Percentiles rank a stretch among this genome's conserved stretches.
phyloP scores from a whole-genome alignment of 2,329 filamentous ascomycete genomes.

The Fusarium torulosum region DNA sequence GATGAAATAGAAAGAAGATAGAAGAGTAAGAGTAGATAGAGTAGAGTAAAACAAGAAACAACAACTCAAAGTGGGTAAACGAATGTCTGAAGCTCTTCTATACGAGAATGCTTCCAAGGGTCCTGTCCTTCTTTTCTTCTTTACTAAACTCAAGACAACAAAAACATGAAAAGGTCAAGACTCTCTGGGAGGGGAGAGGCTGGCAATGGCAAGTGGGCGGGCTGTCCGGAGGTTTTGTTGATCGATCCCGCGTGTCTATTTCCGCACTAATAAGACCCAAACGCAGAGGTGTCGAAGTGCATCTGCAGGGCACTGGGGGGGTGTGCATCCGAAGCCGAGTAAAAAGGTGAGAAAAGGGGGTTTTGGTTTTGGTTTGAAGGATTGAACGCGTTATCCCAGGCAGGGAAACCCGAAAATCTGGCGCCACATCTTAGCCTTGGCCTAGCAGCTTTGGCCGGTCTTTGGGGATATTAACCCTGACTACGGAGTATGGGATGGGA shows the following conservation, averaged over 20 bases:
- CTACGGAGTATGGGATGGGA: neutral
- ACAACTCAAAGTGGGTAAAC: slow-evolving; percentile 21
- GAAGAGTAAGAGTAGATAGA: slow-evolving; percentile 2
- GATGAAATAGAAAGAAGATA: neutral
- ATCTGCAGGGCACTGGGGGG: neutral
- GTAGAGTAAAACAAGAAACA: slow-evolving; percentile 11
- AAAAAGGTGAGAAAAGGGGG: slow-evolving; percentile 5
- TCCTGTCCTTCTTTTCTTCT: slow-evolving; percentile 17
- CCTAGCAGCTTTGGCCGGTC: neutral
- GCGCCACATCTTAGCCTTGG: slow-evolving; percentile 32
- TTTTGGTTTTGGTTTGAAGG: neutral
- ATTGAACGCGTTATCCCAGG: slow-evolving; percentile 14
- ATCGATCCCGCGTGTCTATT: slow-evolving; percentile 29
- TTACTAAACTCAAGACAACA: slow-evolving; percentile 13
- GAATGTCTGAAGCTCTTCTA: slow-evolving; percentile 36
- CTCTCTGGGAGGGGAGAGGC: slow-evolving; percentile 26
- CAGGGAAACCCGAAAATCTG: slow-evolving; percentile 23
- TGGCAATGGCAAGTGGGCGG: slow-evolving; percentile 24
- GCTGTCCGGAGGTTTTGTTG: slow-evolving; percentile 36
- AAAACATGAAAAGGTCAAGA: slow-evolving; percentile 32
- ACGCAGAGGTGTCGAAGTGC: slow-evolving; percentile 15
- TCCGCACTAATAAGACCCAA: slow-evolving; percentile 29
- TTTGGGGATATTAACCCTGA: neutral
- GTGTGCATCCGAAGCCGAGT: slow-evolving; percentile 4
- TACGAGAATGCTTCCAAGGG: slow-evolving; percentile 29